phyloP scores from a whole-genome alignment of 1,139 yeast genomes.

The Geotrichum siamense region DNA sequence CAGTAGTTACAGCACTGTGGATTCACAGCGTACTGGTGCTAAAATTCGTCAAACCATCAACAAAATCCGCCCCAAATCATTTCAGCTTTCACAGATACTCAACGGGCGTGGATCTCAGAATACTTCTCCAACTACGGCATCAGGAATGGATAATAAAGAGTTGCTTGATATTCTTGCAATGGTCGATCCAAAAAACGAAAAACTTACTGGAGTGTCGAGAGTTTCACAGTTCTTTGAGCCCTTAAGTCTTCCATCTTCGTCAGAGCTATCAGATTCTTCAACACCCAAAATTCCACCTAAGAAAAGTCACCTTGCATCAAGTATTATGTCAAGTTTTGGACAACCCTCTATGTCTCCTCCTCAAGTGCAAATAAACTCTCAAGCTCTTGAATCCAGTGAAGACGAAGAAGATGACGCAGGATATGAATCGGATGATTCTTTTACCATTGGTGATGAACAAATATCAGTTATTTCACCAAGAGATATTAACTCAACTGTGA shows the following conservation, averaged over 20 bases:
- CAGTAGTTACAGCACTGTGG: slow-evolving; percentile 9
- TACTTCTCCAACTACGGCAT: slow-evolving; percentile 2
- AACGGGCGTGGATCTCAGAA: not conserved
- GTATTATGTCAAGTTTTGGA: slow-evolving; percentile 17
- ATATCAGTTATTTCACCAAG: not conserved
- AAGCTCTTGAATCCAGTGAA: not conserved
- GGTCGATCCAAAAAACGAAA: slow-evolving; percentile 18
- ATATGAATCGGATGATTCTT: slow-evolving; percentile 17
- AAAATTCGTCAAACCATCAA: slow-evolving; percentile 8
- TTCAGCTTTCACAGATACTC: slow-evolving; percentile 1
- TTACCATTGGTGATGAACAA: slow-evolving; percentile 16
- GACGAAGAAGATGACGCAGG: slow-evolving; percentile 3
- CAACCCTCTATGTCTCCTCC: not conserved
- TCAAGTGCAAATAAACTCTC: slow-evolving; percentile 3
- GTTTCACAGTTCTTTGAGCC: slow-evolving; percentile 14
- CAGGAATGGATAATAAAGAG: slow-evolving; percentile 5
- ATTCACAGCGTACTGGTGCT: slow-evolving; percentile 3
- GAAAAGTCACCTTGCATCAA: slow-evolving; percentile 16
- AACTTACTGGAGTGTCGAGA: slow-evolving; percentile 15
- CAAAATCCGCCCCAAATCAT: slow-evolving; percentile 11
- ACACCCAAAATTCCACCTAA: slow-evolving; percentile 8
- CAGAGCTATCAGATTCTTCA: not conserved
- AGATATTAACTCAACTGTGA: not conserved
- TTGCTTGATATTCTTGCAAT: slow-evolving; percentile 17
- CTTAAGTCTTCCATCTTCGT: not conserved